Percentiles rank a stretch among this genome's conserved stretches.
These are phyloP conservation scores for Solanum pennellii DNA, from an alignment of 257 asterid genomes.

Conservation along the genomic window DNA sequence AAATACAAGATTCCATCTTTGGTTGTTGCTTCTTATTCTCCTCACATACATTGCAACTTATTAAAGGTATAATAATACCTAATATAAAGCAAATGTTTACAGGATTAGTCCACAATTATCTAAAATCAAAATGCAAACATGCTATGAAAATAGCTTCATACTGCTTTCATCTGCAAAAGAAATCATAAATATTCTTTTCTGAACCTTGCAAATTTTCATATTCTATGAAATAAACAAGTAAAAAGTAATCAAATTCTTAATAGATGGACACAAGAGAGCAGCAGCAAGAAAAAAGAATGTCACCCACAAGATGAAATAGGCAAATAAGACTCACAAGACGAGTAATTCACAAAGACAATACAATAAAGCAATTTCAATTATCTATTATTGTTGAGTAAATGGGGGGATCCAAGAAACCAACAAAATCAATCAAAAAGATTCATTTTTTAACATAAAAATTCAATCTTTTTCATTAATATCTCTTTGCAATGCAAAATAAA, in stretches of 20 bases:
- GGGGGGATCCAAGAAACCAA: background rate
- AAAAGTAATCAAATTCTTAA: background rate
- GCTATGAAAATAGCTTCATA: background rate
- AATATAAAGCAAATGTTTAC: conserved; percentile 13
- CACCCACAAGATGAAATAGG: background rate
- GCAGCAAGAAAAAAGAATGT: background rate
- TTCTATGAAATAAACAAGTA: background rate
- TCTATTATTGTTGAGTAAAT: background rate
- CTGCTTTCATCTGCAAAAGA: background rate
- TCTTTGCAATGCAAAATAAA: background rate
- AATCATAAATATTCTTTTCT: background rate
- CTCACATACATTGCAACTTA: conserved; percentile 60
- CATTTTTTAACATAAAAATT: background rate
- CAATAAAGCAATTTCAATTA: background rate
- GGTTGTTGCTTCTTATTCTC: conserved; percentile 37
- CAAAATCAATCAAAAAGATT: background rate
- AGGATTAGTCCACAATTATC: background rate
- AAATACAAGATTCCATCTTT: conserved; percentile 39
- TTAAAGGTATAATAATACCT: conserved; percentile 22
- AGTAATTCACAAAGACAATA: background rate
- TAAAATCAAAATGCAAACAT: background rate
- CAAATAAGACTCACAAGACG: background rate
- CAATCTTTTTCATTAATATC: background rate
- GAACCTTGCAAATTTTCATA: background rate
- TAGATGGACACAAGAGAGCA: background rate